Evolutionary conservation across 495 filamentous ascomycete genomes (phyloP).

Genomic region (Penicillium simplicissimum): DNA sequence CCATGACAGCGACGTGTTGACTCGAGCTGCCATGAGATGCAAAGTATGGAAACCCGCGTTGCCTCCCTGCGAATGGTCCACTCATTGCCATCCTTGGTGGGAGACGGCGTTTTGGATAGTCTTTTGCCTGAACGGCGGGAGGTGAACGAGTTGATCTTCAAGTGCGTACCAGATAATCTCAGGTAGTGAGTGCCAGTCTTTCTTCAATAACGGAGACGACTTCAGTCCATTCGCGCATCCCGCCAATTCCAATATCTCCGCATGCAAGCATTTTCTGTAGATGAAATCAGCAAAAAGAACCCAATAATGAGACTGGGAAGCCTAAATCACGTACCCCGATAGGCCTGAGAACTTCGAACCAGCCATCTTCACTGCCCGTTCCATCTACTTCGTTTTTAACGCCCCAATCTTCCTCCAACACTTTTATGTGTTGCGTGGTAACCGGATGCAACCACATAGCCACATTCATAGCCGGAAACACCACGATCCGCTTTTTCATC

Average conservation of each 20-base stretch:
- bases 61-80: too few species aligned
- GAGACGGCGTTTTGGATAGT: not conserved
- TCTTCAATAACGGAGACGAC: slow-evolving; percentile 65
- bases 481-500: slow-evolving; percentile 34
- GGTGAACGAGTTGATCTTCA: not conserved
- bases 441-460: slow-evolving; percentile 88
- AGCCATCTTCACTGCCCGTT: slow-evolving; percentile 51
- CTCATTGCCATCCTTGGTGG: too few species aligned
- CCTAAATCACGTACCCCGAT: slow-evolving; percentile 30
- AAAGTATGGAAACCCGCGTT: too few species aligned
- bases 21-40: too few species aligned
- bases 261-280: slow-evolving; percentile 70
- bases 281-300: not conserved
- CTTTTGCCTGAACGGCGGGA: not conserved
- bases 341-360: slow-evolving; percentile 73
- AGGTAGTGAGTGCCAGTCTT: slow-evolving; percentile 3
- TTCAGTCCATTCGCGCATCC: slow-evolving; percentile 74
- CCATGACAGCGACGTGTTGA: too few species aligned
- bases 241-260: slow-evolving; percentile 76
- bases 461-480: slow-evolving; percentile 77
- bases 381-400: slow-evolving; percentile 40
- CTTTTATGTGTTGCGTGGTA: slow-evolving; percentile 66
- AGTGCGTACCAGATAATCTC: not conserved
- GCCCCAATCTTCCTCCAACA: slow-evolving; percentile 74
- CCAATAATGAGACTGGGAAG: not conserved